Evolutionary conservation across 192 early-diverging fungal species (phyloP), one percentile per base, ranked within the genome.

Genomic region (Ambispora gerdemannii): DNA sequence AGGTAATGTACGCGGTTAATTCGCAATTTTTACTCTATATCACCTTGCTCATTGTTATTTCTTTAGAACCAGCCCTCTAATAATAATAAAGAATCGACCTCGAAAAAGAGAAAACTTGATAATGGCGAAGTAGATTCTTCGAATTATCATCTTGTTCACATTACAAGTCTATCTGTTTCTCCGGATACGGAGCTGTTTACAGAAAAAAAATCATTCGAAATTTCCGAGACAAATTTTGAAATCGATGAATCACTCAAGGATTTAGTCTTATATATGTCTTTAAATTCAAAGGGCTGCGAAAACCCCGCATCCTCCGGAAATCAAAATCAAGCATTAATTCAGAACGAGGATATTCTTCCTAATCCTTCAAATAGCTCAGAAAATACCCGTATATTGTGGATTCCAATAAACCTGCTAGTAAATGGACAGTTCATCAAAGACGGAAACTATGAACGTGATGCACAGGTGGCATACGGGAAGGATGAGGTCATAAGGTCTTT

Each of bases 371-470:
- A 69, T 35, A 33, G 34, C 25, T 35, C 34, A 22, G 32, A 68
- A 35, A 33, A 19, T 8, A 43, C 31, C 19, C 30, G 67, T 27
- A 27, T 55, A 33, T 24, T 69, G 15, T 69, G 67, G 43, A 22
- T 15, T 52, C 67, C 52, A n/a, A 27, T 69, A 20, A 19, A 13
- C 22, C 30, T 56, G 24, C 7, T 69, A 33, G 67, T 55, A 8
- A 15, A 36, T n/a, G 67, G 67, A 34, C 32, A 55, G 3, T 69
- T 53, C 32, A 34, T 53, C 19, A 69, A 56, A 3, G 67, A 69
- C 36, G 50, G 24, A 7, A 25, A 36, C 20, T 69, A 69, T 36
- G 67, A 69, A 31, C 10, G 35, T 19, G 32, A 56, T 58, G 13
- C 56, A 4, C 49, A 19, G 1, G 20, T 36, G 2, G 22, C 52